Evolutionary conservation across 129 eudicot genomes (phyloP), one percentile per base, ranked within the genome.

Genomic region (Chrysanthemum lavandulifolium): DNA sequence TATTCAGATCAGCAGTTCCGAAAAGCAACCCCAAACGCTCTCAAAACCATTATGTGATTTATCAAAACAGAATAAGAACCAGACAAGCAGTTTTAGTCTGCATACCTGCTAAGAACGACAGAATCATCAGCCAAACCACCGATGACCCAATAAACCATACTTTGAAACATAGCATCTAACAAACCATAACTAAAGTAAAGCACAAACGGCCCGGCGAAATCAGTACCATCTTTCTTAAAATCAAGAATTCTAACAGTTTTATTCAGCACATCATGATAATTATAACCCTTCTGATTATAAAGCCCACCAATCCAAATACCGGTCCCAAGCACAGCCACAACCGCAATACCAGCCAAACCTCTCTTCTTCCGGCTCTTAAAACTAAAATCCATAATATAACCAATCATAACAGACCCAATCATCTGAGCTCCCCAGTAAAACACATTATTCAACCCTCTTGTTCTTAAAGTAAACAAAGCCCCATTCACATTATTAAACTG

Each of bases 341-440:
- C 84, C 0, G 76, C 63, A 19, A 95, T 80, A 10, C 99, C 99
- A 1, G 80, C 70, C 25, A 95, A 60, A 10, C 99, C 99, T 57
- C 99, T 83, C 21, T 57, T 57, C 76, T 81, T 89, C 80, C 98
- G 69, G 55, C 98, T 89, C 79, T 86, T 84, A 18, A 87, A 93
- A 19, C 97, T 93, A 33, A 85, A 93, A 79, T 93, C 98, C 98
- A 93, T 83, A 2, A 93, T 70, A 47, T 85, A 74, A 13, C 98
- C 98, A 10, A 93, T 81, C 78, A 84, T 58, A n/a, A 87, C 83
- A 12, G 99, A 95, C 10, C 99, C 99, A 23, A 95, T 49, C 99
- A 95, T 95, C 74, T 95, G 99, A 1, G 99, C 99, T 18, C 96
- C 99, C 99, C 99, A 95, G 54, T 95, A 95, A 18, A 95, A 88